Conservation (phyloP, 2,329 filamentous ascomycete species). For the Trichocomaceae sp. region DNA sequence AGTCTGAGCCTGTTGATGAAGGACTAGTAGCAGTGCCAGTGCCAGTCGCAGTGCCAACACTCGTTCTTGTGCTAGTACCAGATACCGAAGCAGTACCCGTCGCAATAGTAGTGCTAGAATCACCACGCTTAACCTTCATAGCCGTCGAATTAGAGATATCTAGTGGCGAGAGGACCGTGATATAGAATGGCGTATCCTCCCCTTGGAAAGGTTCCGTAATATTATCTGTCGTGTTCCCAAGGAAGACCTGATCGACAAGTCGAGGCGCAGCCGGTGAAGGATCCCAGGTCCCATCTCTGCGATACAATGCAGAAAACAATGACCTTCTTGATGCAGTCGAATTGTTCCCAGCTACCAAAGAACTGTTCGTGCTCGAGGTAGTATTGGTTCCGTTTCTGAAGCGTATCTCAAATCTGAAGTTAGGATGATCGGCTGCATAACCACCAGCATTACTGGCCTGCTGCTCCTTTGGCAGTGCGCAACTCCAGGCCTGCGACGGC, state of each 20-base stretch:
- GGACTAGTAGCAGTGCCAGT: background rate
- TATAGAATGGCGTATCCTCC: conserved; percentile 82
- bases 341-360: conserved; percentile 48
- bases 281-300: conserved; percentile 25
- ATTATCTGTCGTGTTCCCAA: conserved; percentile 79
- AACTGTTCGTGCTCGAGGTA: background rate
- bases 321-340: conserved; percentile 20
- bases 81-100: background rate
- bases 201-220: conserved; percentile 67
- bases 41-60: no score
- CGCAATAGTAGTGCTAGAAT: background rate
- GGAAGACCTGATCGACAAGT: conserved; percentile 66
- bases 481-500: conserved; percentile 76
- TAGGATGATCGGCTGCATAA: conserved; percentile 63
- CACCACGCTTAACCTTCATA: background rate
- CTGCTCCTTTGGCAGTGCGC: conserved; percentile 70
- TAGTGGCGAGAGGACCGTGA: conserved; percentile 56
- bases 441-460: conserved; percentile 55
- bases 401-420: conserved; percentile 69
- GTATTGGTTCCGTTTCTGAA: conserved; percentile 48
- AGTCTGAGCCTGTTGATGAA: conserved; percentile 16
- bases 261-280: conserved; percentile 39
- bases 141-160: conserved; percentile 14
- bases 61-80: background rate
- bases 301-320: conserved; percentile 27